Conservation (phyloP, 2,329 filamentous ascomycete genomes). For the Amylocarpus encephaloides region DNA sequence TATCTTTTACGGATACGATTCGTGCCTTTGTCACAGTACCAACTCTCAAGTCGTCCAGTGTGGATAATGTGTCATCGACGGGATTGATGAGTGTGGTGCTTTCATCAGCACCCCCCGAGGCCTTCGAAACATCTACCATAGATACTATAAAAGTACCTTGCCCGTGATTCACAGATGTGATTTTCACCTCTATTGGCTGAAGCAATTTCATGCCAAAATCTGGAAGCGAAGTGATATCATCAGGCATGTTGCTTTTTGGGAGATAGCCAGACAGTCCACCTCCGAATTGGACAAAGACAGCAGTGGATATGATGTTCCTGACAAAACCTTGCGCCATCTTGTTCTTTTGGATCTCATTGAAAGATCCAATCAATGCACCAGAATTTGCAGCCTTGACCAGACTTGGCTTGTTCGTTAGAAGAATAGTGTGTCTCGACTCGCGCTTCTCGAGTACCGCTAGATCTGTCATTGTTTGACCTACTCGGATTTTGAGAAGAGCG, state of each 20-base stretch:
- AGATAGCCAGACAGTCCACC: slow-evolving; percentile 71
- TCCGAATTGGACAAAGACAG: slow-evolving; percentile 83
- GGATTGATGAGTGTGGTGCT: slow-evolving; percentile 46
- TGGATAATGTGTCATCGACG: slow-evolving; percentile 57
- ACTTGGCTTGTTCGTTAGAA: slow-evolving; percentile 76
- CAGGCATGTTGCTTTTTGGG: slow-evolving; percentile 69
- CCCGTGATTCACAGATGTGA: slow-evolving; percentile 65
- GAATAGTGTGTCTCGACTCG: slow-evolving; percentile 66
- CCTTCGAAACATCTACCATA: slow-evolving; percentile 46
- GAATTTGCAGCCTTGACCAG: slow-evolving; percentile 69
- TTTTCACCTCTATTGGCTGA: slow-evolving; percentile 67
- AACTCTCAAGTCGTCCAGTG: slow-evolving; percentile 65
- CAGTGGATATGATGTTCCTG: slow-evolving; percentile 73
- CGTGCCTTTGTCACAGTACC: slow-evolving; percentile 71
- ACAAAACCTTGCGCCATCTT: slow-evolving; percentile 71
- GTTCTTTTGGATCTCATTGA: slow-evolving; percentile 67
- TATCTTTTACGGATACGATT: slow-evolving; percentile 79
- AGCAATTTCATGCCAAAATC: slow-evolving; percentile 74
- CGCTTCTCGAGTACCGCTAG: slow-evolving; percentile 86
- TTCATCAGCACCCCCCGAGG: slow-evolving; percentile 33
- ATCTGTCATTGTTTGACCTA: slow-evolving; percentile 75
- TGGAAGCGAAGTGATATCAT: slow-evolving; percentile 59
- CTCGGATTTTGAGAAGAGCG: slow-evolving; percentile 71
- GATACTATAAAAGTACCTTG: slow-evolving; percentile 64
- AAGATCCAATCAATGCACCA: slow-evolving; percentile 62